Evolutionary conservation across 352 stramenopile genomes (phyloP).

Genomic region (Plasmopara halstedii): DNA sequence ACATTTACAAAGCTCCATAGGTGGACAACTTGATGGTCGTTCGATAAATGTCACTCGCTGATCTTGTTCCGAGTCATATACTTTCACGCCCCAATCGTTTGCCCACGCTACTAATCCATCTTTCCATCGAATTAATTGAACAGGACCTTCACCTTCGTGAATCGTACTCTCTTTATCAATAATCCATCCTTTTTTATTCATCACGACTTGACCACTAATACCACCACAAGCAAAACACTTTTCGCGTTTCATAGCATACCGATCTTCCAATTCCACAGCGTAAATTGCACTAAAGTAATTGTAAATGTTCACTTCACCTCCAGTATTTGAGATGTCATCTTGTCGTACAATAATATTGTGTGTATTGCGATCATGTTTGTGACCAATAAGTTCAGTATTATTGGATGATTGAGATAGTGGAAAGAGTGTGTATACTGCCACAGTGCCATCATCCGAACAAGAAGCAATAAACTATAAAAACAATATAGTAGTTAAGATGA

Average conservation of each 20-base stretch:
- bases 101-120: slow-evolving; percentile 72
- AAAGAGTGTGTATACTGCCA: slow-evolving; percentile 73
- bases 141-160: slow-evolving; percentile 73
- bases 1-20: slow-evolving; percentile 75
- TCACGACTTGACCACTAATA: slow-evolving; percentile 69
- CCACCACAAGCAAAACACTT: slow-evolving; percentile 76
- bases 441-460: slow-evolving; percentile 78
- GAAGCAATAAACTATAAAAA: slow-evolving; percentile 68
- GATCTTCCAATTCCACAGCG: slow-evolving; percentile 67
- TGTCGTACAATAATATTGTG: slow-evolving; percentile 14
- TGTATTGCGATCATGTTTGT: slow-evolving; percentile 16
- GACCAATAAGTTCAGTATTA: slow-evolving; percentile 11
- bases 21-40: slow-evolving; percentile 63
- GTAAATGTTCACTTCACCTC: slow-evolving; percentile 84
- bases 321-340: slow-evolving; percentile 51
- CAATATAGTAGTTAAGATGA: background rate
- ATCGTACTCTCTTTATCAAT: slow-evolving; percentile 82
- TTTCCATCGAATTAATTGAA: slow-evolving; percentile 78
- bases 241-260: slow-evolving; percentile 73
- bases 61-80: slow-evolving; percentile 70
- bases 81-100: slow-evolving; percentile 83
- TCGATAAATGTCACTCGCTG: slow-evolving; percentile 80
- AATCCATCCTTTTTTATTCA: slow-evolving; percentile 85
- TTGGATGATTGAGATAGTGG: slow-evolving; percentile 8
- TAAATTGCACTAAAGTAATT: slow-evolving; percentile 85